Base-by-base conservation (phyloP, 148 eudicot genomes). In the Persicaria maculosa region DNA sequence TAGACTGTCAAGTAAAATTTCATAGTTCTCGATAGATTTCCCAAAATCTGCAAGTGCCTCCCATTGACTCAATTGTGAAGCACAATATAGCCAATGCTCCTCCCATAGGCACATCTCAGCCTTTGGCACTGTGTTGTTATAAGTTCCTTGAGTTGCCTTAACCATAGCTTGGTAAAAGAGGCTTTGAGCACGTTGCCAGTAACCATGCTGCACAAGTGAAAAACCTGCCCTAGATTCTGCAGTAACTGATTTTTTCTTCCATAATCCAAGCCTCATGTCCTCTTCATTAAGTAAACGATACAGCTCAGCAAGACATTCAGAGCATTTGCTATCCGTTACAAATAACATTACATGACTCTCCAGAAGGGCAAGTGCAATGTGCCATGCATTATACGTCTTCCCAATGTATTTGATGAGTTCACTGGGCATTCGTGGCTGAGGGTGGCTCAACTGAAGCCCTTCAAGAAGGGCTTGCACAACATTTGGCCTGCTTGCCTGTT, bases 41-140 rank as follows among this genome's bases (percentile, higher is more conserved):
- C 97, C 99, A 82, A 92, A 96, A 78, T 96, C 99, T 44, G 85
- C 87, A 68, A 96, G 86, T 44, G 84, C 97, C 71, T 92, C 97
- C 99, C 99, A 96, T 79, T 96, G 97, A 83, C 97, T 83, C 75
- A 96, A 97, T 83, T 92, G 99, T 76, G 88, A 83, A 77, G 97
- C 97, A 85, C 97, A 96, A 82, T 79, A 81, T 44, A 92, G 88
- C 99, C 99, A 96, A 78, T 96, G 99, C 78, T 96, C 97, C 83
- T 96, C 99, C 99, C 99, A 96, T 75, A 92, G 94, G 77, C 97
- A 96, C 99, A 96, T 96, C 83, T 96, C 99, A 76, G 97, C 97
- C 84, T 96, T 96, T 11, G 97, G 99, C 62, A 96, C 99, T 48
- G 91, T 92, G 81, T 90, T 89, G 76, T 89, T 96, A 75, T 92